Conservation (phyloP, 2,329 filamentous ascomycete genomes). For the Madurella mycetomatis region DNA sequence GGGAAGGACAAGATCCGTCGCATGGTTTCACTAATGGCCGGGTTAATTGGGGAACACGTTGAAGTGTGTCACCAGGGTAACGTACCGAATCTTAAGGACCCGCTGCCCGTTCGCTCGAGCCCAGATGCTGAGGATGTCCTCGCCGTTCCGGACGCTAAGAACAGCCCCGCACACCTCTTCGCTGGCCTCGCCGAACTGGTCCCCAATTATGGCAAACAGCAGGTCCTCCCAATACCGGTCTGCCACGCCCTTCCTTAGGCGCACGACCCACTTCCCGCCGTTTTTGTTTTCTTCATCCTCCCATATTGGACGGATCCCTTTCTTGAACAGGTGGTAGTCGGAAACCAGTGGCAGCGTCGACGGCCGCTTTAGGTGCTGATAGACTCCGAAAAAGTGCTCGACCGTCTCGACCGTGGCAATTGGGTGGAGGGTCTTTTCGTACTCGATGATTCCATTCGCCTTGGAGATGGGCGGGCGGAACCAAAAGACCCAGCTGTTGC, state of each 20-base stretch:
- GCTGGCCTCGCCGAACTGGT: slow-evolving; percentile 86
- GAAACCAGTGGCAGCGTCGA: slow-evolving; percentile 85
- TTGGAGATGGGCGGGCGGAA: slow-evolving; percentile 95
- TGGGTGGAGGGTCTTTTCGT: slow-evolving; percentile 91
- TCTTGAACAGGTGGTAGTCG: slow-evolving; percentile 97
- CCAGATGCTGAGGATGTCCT: slow-evolving; percentile 98
- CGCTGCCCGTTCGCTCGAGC: slow-evolving; percentile 87
- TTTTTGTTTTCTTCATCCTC: slow-evolving; percentile 96
- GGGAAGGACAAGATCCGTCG: slow-evolving; percentile 85
- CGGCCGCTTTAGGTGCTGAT: slow-evolving; percentile 82
- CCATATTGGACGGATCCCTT: slow-evolving; percentile 95
- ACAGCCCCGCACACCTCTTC: slow-evolving; percentile 96
- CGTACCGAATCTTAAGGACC: slow-evolving; percentile 93
- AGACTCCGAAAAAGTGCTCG: slow-evolving; percentile 89
- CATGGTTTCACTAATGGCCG: slow-evolving; percentile 73
- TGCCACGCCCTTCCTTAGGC: slow-evolving; percentile 93
- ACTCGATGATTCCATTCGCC: slow-evolving; percentile 80
- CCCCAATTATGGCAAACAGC: slow-evolving; percentile 82
- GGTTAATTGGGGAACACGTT: slow-evolving; percentile 19
- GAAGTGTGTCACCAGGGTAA: not conserved
- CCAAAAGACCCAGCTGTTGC: slow-evolving; percentile 93
- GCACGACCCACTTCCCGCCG: slow-evolving; percentile 95
- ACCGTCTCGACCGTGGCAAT: slow-evolving; percentile 76
- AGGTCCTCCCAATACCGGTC: slow-evolving; percentile 97
- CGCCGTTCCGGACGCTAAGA: slow-evolving; percentile 87